Base-by-base conservation (phyloP, 352 stramenopile species). In the Pythium brachiatum region DNA sequence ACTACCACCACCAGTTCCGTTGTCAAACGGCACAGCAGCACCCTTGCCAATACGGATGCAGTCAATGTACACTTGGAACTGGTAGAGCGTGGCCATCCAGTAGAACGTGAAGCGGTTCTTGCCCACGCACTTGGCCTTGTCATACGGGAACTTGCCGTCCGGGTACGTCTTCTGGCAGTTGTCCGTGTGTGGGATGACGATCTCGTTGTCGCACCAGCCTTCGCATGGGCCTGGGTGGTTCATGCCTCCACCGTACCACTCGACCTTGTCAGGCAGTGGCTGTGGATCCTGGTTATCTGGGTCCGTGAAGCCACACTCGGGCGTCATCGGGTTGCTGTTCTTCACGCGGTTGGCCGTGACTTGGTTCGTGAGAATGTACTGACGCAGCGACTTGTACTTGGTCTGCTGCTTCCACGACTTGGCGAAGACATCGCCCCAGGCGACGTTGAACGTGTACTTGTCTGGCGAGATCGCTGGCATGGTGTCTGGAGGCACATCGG, bases 1-100 rank as follows among this genome's bases (percentile, higher is more conserved):
- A 38, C 32, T 29, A 16, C 20, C 21, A 9, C 46, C 25, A 5
- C 57, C 47, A 31, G 4, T 16, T 20, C 21, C 46, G 13, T 18
- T 25, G 41, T 60, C 43, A 20, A 66, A 60, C 1, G 59, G 15
- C 13, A 31, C 21, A 34, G 39, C 39, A 15, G 43, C 31, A 15
- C 52, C 60, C 4, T 57, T 56, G 21, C 60, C 53, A 43, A 67
- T 60, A 26, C 21, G 56, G 6, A 58, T 47, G 26, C 62, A 68
- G 27, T 68, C 23, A 9, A 46, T 70, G 68, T 89, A 87, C 53
- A 89, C 68, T 67, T 89, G 79, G 75, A 75, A 89, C 34, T 69
- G 63, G 25, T 70, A 66, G 51, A 86, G 74, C 66, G 82, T 78
- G 16, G 67, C 73, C 34, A 87, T 61, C 79, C 79, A 89, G 66